A percentile compares a stretch with the other conserved stretches of the same genome.
Evolutionary conservation across 2,329 filamentous ascomycete genomes (phyloP).

Genomic region (Elsinoe arachidis): DNA sequence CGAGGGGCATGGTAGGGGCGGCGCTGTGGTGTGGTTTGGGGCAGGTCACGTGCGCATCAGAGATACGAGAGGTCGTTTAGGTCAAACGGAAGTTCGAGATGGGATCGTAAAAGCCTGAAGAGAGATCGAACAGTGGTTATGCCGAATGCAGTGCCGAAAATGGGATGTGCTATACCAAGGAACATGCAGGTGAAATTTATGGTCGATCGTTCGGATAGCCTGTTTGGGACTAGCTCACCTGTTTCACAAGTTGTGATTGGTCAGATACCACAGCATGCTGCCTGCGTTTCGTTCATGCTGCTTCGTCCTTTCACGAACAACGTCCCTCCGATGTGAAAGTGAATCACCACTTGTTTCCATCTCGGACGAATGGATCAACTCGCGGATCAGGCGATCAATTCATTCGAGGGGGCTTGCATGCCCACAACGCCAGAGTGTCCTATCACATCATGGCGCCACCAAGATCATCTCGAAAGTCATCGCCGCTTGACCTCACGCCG

Average conservation of each 20-base stretch:
- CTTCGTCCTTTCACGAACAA: background rate
- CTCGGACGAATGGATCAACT: too few species aligned
- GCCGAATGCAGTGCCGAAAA: background rate
- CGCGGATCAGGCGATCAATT: too few species aligned
- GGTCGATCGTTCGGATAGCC: background rate
- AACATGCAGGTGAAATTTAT: background rate
- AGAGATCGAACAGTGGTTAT: too few species aligned
- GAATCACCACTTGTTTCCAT: too few species aligned
- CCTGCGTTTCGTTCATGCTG: background rate
- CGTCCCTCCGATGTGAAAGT: too few species aligned
- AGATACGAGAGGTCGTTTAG: too few species aligned
- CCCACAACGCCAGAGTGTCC: too few species aligned
- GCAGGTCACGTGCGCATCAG: background rate
- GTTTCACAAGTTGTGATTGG: background rate
- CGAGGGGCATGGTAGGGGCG: constrained; percentile 68
- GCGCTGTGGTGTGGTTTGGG: background rate
- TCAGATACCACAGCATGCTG: background rate
- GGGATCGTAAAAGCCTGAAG: too few species aligned
- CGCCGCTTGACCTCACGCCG: background rate
- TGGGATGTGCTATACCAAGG: background rate
- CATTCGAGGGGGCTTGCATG: too few species aligned
- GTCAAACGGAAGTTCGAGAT: too few species aligned
- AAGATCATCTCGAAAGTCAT: background rate
- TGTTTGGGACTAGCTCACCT: background rate
- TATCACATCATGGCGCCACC: background rate